phyloP scores from a whole-genome alignment of 495 filamentous ascomycete genomes.

The Immersiella caudata region DNA sequence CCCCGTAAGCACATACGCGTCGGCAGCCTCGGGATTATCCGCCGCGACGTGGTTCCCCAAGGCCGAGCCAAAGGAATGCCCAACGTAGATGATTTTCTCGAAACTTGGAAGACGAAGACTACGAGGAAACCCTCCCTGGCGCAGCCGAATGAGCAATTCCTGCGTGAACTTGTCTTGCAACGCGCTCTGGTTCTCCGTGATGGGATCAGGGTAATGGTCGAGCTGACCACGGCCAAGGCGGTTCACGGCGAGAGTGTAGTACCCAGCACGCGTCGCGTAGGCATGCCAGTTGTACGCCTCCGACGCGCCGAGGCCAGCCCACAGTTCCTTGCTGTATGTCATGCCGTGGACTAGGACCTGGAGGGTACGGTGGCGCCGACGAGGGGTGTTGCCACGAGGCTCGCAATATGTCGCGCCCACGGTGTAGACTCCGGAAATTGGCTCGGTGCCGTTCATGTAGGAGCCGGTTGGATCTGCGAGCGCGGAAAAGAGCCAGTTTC shows the following conservation, averaged over 20 bases:
- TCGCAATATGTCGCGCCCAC: no score
- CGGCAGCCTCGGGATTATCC: slow-evolving; percentile 24
- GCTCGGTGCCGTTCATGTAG: no score
- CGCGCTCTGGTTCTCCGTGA: not conserved
- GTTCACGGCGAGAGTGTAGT: not conserved
- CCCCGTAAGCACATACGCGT: slow-evolving; percentile 28
- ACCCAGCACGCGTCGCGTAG: not conserved
- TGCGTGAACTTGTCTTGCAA: not conserved
- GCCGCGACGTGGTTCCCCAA: slow-evolving; percentile 23
- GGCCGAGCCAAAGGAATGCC: slow-evolving; percentile 31
- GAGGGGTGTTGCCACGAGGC: no score
- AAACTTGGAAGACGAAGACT: no score
- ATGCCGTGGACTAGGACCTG: not conserved
- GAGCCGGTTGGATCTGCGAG: no score
- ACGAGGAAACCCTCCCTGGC: no score
- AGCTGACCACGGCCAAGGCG: slow-evolving; percentile 1
- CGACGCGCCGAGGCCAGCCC: not conserved
- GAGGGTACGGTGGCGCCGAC: not conserved
- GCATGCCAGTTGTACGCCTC: not conserved
- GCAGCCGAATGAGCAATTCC: not conserved
- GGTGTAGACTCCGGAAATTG: no score
- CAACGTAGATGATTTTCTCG: slow-evolving; percentile 12
- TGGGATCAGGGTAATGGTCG: not conserved
- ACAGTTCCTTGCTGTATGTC: not conserved
- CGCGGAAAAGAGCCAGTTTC: no score